Base-by-base conservation (phyloP, 129 eudicot genomes). In the Chrysanthemum makinoi region DNA sequence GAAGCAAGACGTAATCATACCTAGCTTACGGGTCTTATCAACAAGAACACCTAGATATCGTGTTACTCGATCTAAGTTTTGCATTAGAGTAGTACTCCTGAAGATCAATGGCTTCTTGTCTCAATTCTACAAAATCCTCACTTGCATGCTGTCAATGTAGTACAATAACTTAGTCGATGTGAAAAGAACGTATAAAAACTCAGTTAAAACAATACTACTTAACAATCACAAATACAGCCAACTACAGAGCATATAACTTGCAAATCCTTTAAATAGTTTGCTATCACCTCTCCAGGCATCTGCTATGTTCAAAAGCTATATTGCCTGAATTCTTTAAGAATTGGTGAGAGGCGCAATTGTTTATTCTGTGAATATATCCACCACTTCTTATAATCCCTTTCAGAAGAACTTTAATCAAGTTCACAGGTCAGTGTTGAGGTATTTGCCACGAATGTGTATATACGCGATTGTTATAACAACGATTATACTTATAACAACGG, bases 21-120 rank as follows among this genome's bases (percentile, higher is more conserved):
- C 99, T 86, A 94, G 82, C 80, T 87, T 90, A 59, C 92, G 97
- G 70, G 96, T 74, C 81, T 90, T 95, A 70, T 90, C 89, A 75
- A 96, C 96, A 95, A 95, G 97, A 75, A 84, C 94, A 61, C 96
- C 96, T 48, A 95, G 81, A 84, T 95, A 86, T n/a, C 96, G 86
- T 58, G 95, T 84, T 66, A 84, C 87, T 39, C 96, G 79, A 79
- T 95, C 97, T n/a, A 79, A 95, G 93, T 83, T 95, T 81, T 58
- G 97, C 96, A 77, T 87, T 82, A 62, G 96, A 95, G 77, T n/a
- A n/a, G n/a, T 95, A 95, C 68, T 95, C 97, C 63, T 90, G 96
- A 62, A 95, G 95, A 69, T 95, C 96, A 53, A 80, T 63, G 28
- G 97, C 96, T 83, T 95, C 99, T 83, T 95, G 97, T 80, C 96